Evolutionary conservation across 208 protist species (phyloP), one percentile per base, ranked within the genome.

Genomic region (Wallacemonas collosoma): DNA sequence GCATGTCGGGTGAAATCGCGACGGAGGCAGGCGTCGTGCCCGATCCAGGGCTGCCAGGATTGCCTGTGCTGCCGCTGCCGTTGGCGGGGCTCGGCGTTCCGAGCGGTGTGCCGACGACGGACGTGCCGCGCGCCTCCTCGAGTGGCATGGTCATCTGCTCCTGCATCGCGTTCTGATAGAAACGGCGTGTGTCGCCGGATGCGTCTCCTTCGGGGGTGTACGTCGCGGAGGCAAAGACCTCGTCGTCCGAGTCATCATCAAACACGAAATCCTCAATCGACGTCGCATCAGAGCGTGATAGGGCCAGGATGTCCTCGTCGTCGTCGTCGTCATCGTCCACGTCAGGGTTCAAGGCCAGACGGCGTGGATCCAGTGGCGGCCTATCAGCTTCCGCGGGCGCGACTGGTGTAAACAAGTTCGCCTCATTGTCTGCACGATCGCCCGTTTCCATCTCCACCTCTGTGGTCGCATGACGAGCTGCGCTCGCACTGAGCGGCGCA

Each of bases 181-280:
- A 85, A 47, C 75, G 71, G 7, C 71, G 56, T 4, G 68, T n/a
- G 7, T 53, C 65, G 56, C 17, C 53, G 51, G 65, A 44, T 40
- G 57, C 9, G 68, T 73, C 68, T 3, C 47, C 51, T 17, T 17
- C 64, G 36, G 64, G 64, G 6, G 51, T 69, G 51, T 56, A 58
- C 38, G 8, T 35, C 17, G 56, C 45, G n/a, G 44, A 51, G 17
- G 68, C 68, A 43, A 51, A 55, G 41, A 9, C 55, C 0, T 70
- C 71, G 9, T 62, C 55, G 17, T 71, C 58, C 11, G 35, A 39
- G 54, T 56, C 53, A 40, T 67, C 68, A n/a, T 79, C 77, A 35
- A 86, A 72, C 26, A 78, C 77, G 51, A 86, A 78, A 62, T 86
- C 78, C 15, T 87, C 78, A 5, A 80, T 68, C 68, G 76, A 77